Base-by-base conservation (phyloP, 768 basidiomycete genomes). In the Leucocoprinus birnbaumii region DNA sequence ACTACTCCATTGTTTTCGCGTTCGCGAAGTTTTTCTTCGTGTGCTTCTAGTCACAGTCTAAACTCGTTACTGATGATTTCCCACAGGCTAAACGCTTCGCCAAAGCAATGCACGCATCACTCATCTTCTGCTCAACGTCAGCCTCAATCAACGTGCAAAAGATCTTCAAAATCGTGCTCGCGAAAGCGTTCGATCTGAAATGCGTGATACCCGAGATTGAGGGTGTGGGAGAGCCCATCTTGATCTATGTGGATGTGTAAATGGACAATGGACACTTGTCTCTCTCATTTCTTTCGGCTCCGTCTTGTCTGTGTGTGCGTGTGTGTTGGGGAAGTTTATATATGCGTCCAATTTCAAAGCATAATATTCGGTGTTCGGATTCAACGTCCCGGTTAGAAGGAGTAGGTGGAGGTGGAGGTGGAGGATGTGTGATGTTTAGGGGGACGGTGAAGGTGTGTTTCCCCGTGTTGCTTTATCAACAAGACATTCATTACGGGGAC, bases 61-160 rank as follows among this genome's bases (percentile, higher is more conserved):
- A 38, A 38, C 11, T 38, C 8, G n/a, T 13, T 16, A 10, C 38
- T n/a, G 11, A 3, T 42, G n/a, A n/a, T 51, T 52, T 53, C 13
- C 54, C 31, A 44, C 65, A 95, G 91, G 96, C 97, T 42, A 97
- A 97, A 71, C 86, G 96, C 62, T 99, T 99, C 73, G 93, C 95
- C 58, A 89, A 91, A 69, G 97, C 97, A 48, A 99, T 99, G 97
- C 95, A 98, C 69, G 95, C 97, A 16, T 96, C 95, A n/a, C 75
- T 99, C 57, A 97, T 99, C 70, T 99, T 98, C 74, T 99, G 96
- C 74, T 98, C 96, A 48, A 99, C 97, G 46, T 92, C 93, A 46
- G 95, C 96, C 60, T 95, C 95, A 58, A 97, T 98, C 77, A 99
- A 99, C 72, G 96, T 99, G 52, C 97, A 99, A 78, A 99, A 99